phyloP scores from a whole-genome alignment of 2,329 filamentous ascomycete genomes.

The Fusarium pilosicola region DNA sequence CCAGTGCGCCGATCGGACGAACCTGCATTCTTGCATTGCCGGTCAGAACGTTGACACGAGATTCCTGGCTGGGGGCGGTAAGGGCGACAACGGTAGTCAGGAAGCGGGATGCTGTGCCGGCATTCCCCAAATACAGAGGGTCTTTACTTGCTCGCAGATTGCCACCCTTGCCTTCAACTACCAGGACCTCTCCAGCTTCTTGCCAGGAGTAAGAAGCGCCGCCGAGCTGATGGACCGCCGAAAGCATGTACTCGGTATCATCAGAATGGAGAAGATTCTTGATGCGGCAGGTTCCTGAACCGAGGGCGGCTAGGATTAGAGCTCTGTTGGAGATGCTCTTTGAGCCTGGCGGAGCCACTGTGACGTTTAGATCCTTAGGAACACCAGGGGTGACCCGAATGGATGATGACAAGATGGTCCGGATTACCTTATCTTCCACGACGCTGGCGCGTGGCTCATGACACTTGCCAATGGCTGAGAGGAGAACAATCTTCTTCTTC shows the following conservation, averaged over 20 bases:
- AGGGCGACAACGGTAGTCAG: conserved; percentile 91
- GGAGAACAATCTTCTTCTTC: conserved; percentile 94
- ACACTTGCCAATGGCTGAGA: conserved; percentile 89
- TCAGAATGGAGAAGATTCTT: conserved; percentile 95
- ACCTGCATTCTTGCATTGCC: conserved; percentile 97
- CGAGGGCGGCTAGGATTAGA: conserved; percentile 90
- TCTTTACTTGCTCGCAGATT: conserved; percentile 78
- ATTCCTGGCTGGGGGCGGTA: conserved; percentile 72
- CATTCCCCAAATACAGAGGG: conserved; percentile 92
- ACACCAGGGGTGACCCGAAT: conserved; percentile 79
- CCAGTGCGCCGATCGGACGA: conserved; percentile 90
- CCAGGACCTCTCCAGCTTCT: conserved; percentile 88
- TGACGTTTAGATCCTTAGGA: conserved; percentile 70
- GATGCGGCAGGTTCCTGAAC: conserved; percentile 85
- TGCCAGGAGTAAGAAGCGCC: conserved; percentile 94
- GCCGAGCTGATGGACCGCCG: conserved; percentile 84
- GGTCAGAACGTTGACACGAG: conserved; percentile 79
- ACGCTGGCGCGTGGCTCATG: conserved; percentile 88
- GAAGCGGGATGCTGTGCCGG: conserved; percentile 95
- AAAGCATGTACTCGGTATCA: conserved; percentile 96
- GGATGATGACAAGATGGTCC: conserved; percentile 82
- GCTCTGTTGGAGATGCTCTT: conserved; percentile 98
- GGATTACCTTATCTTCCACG: conserved; percentile 86
- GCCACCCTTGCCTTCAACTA: conserved; percentile 92
- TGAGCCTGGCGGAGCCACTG: conserved; percentile 89